These are phyloP conservation scores for Candida montana DNA, from an alignment of 805 yeast species.

Conservation along the genomic window DNA sequence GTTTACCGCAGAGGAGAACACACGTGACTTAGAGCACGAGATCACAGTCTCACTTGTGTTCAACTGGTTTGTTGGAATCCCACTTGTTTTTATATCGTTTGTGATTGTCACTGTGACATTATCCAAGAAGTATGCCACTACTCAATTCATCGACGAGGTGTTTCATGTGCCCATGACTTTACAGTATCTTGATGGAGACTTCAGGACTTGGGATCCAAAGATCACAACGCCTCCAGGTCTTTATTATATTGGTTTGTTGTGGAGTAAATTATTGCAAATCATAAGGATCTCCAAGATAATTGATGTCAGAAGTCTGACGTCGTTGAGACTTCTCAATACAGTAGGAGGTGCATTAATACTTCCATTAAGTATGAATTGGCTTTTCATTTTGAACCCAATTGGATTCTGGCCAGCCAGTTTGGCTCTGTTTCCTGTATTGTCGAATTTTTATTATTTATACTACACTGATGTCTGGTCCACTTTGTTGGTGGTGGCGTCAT, in stretches of 20 bases:
- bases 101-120: slow-evolving; percentile 24
- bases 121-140: slow-evolving; percentile 27
- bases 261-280: slow-evolving; percentile 23
- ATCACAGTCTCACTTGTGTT: slow-evolving; percentile 24
- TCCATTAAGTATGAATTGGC: slow-evolving; percentile 40
- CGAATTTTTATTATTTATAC: slow-evolving; percentile 69
- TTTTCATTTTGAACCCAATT: slow-evolving; percentile 35
- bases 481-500: slow-evolving; percentile 52
- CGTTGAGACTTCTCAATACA: slow-evolving; percentile 55
- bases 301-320: slow-evolving; percentile 30
- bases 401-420: slow-evolving; percentile 40
- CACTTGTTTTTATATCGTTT: slow-evolving; percentile 25
- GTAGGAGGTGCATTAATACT: slow-evolving; percentile 56
- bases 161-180: slow-evolving; percentile 83
- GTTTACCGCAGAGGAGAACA: neutral
- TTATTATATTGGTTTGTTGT: slow-evolving; percentile 45
- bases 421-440: slow-evolving; percentile 61
- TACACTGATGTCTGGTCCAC: slow-evolving; percentile 96
- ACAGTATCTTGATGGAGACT: slow-evolving; percentile 56
- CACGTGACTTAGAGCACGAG: slow-evolving; percentile 23
- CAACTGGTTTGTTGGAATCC: slow-evolving; percentile 30
- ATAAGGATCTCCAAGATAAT: slow-evolving; percentile 19
- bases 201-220: slow-evolving; percentile 73
- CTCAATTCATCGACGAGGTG: slow-evolving; percentile 58
- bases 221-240: slow-evolving; percentile 97